Base-by-base conservation (phyloP, 176 grass and related monocot genomes). In the Triticum aestivum region DNA sequence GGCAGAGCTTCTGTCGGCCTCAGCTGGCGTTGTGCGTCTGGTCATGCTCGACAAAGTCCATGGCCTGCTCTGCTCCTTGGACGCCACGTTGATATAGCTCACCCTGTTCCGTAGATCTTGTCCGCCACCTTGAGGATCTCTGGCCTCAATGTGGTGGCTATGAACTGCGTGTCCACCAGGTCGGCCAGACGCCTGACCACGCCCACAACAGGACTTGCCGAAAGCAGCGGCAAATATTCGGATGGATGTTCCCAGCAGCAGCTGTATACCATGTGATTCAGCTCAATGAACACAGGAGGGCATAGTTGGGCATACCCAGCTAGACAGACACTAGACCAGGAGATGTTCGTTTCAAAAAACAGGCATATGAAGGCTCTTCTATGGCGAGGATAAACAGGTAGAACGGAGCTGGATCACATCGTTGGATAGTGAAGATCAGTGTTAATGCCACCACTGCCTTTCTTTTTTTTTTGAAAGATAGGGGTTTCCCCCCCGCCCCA, bases 21-120 rank as follows among this genome's bases (percentile, higher is more conserved):
- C 81, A 94, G 59, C 91, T 88, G 51, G 92, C 81, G 71, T 94
- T 96, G 47, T 94, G 90, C 17, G 87, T 89, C 90, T 96, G 94
- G 52, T 98, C 97, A 85, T 90, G 97, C 90, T 96, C 94, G 45
- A 98, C 92, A 70, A 98, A 96, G 85, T 98, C 92, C 90, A 91
- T 49, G 59, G 93, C 97, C 33, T 94, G 82, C 62, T 98, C 90
- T 11, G 10, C 5, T 11, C 42, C 87, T 91, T 90, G n/a, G 97
- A 86, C 12, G 96, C 88, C 56, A 98, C 90, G 5, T 96, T 91
- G 59, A 98, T 92, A 41, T 94, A 88, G 82, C 94, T 98, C 15
- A 94, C 97, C 70, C 97, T 92, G 61, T 96, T 96, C 93, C 94
- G 23, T 96, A 98, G 67, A 96, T 96, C 78, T 93, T 92, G 84